Evolutionary conservation across 768 basidiomycete species (phyloP).

Genomic region (Lactifluus volemus): DNA sequence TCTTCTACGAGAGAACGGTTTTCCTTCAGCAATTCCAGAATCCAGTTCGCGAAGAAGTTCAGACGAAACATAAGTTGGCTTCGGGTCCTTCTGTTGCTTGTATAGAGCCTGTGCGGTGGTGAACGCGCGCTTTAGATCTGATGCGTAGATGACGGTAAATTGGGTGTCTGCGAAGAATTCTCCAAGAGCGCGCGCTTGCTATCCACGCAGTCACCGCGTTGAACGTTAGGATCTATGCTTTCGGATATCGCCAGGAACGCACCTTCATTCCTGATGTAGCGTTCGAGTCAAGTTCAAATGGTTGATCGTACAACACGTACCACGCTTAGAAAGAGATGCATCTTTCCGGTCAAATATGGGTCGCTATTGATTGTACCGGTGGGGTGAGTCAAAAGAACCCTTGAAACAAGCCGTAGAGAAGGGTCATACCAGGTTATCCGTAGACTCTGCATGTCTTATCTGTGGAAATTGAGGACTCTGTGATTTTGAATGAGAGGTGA

Average conservation of each 20-base stretch:
- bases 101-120: slow-evolving; percentile 52
- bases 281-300: not conserved
- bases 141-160: slow-evolving; percentile 54
- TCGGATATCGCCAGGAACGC: not conserved
- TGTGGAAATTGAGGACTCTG: slow-evolving; percentile 21
- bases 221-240: not conserved
- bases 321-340: slow-evolving; percentile 68
- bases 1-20: slow-evolving; percentile 32
- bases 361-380: slow-evolving; percentile 24
- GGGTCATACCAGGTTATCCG: slow-evolving; percentile 57
- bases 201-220: not conserved
- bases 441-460: slow-evolving; percentile 73
- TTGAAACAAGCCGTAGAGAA: not conserved
- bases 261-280: slow-evolving; percentile 28
- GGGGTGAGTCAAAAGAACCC: not conserved
- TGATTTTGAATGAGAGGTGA: not conserved
- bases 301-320: slow-evolving; percentile 29
- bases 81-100: slow-evolving; percentile 38
- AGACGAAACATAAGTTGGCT: slow-evolving; percentile 40
- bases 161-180: slow-evolving; percentile 37
- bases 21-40: slow-evolving; percentile 66
- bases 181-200: slow-evolving; percentile 40
- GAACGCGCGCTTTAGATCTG: slow-evolving; percentile 54
- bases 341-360: slow-evolving; percentile 67
- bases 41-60: slow-evolving; percentile 55